Conservation (phyloP, 2,329 filamentous ascomycete genomes). For the Stagonosporopsis cucurbitacearum region DNA sequence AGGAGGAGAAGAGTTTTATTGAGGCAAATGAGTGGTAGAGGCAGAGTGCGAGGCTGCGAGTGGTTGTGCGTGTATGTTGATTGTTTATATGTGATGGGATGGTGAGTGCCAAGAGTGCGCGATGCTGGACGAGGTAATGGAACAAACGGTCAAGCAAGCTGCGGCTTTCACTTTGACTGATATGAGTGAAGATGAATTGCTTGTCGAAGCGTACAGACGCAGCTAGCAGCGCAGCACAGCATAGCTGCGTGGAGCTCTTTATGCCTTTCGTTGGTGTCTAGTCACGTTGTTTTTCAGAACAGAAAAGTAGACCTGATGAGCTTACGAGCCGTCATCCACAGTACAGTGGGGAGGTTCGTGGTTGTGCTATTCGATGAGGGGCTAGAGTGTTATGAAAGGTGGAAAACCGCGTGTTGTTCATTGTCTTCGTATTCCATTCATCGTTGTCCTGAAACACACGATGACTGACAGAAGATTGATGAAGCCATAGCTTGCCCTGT, state of each 20-base stretch:
- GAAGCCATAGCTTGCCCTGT: neutral
- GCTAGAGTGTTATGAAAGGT: neutral
- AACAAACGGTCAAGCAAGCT: neutral
- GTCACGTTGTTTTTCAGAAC: neutral
- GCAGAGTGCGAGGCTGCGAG: neutral
- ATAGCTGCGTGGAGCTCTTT: neutral
- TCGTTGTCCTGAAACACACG: neutral
- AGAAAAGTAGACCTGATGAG: neutral
- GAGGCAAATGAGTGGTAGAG: neutral
- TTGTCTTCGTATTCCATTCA: neutral
- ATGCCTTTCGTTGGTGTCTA: neutral
- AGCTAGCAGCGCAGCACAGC: neutral
- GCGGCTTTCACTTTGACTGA: neutral
- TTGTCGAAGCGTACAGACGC: neutral
- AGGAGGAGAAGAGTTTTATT: neutral
- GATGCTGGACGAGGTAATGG: constrained; percentile 6
- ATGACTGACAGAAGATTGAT: neutral
- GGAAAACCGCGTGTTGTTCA: neutral
- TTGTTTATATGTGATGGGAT: neutral
- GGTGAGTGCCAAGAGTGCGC: constrained; percentile 11
- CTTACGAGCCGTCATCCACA: neutral
- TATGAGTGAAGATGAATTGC: neutral
- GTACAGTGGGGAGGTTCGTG: neutral
- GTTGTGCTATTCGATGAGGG: neutral
- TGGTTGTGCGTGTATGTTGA: neutral